These are phyloP conservation scores for Xylogone sp. DNA, from an alignment of 2,329 filamentous ascomycete genomes.

Conservation along the genomic window DNA sequence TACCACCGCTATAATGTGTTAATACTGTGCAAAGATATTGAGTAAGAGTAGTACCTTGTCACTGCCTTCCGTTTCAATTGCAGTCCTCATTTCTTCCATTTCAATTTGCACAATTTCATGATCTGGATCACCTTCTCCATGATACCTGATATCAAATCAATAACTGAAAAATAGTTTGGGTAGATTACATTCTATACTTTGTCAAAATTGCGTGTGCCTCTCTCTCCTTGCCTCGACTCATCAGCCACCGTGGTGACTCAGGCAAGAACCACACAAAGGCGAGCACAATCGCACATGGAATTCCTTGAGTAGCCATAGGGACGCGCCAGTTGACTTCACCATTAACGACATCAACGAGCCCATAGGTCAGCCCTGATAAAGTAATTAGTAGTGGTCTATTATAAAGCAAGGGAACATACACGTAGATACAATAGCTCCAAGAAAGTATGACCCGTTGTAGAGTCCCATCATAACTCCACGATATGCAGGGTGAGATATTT, in stretches of 20 bases:
- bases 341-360: neutral
- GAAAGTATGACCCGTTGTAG: constrained; percentile 20
- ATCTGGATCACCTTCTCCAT: constrained; percentile 43
- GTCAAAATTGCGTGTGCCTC: constrained; percentile 40
- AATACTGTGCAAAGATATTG: constrained; percentile 41
- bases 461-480: constrained; percentile 33
- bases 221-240: constrained; percentile 44
- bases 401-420: constrained; percentile 41
- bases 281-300: constrained; percentile 27
- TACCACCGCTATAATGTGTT: constrained; percentile 43
- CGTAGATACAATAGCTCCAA: constrained; percentile 17
- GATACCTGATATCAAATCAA: constrained; percentile 52
- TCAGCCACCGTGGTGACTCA: constrained; percentile 43
- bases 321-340: constrained; percentile 31
- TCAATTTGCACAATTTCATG: constrained; percentile 13
- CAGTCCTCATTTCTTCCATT: constrained; percentile 11
- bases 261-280: constrained; percentile 40
- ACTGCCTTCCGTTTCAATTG: constrained; percentile 12
- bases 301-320: constrained; percentile 34
- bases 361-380: constrained; percentile 34
- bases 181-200: too few relatives aligned
- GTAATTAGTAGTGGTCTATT: constrained; percentile 51
- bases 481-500: constrained; percentile 39
- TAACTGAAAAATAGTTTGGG: too few relatives aligned
- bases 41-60: constrained; percentile 7